A percentile compares a stretch with the other conserved stretches of the same genome.
Conservation (phyloP, 441 rosid genomes). For the Gossypium gossypioides region DNA sequence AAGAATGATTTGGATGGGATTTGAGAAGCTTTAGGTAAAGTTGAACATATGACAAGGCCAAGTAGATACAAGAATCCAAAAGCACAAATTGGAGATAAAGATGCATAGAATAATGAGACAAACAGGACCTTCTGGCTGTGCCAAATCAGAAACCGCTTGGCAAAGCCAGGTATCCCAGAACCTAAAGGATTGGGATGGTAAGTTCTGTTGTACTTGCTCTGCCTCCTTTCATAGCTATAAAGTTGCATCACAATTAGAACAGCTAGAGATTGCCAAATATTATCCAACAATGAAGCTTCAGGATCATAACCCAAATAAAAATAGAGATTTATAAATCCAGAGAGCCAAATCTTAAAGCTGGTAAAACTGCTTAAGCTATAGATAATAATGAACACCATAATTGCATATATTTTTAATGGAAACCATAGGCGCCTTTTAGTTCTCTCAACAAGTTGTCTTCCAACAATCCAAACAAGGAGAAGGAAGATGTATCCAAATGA, state of each 20-base stretch:
- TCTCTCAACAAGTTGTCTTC: conserved; percentile 88
- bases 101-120: conserved; percentile 70
- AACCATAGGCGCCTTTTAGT: conserved; percentile 88
- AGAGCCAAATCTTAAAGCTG: conserved; percentile 66
- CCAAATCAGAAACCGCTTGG: conserved; percentile 74
- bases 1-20: conserved; percentile 75
- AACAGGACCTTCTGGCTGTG: conserved; percentile 91
- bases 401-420: conserved; percentile 74
- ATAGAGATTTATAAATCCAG: conserved; percentile 55
- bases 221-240: conserved; percentile 97
- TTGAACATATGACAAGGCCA: conserved; percentile 71
- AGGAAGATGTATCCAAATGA: conserved; percentile 92
- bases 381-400: conserved; percentile 71
- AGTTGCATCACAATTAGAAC: conserved; percentile 96
- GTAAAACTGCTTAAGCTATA: conserved; percentile 88
- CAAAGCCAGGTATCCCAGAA: conserved; percentile 57
- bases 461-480: conserved; percentile 89
- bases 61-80: conserved; percentile 80
- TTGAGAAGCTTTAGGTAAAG: conserved; percentile 78
- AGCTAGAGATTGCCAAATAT: conserved; percentile 95
- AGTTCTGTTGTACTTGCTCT: conserved; percentile 56
- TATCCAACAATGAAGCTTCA: conserved; percentile 65
- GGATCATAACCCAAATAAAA: conserved; percentile 74
- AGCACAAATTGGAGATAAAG: conserved; percentile 75
- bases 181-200: conserved; percentile 45